Conservation (phyloP, 129 eudicot genomes). For the Flaveria linearis region DNA sequence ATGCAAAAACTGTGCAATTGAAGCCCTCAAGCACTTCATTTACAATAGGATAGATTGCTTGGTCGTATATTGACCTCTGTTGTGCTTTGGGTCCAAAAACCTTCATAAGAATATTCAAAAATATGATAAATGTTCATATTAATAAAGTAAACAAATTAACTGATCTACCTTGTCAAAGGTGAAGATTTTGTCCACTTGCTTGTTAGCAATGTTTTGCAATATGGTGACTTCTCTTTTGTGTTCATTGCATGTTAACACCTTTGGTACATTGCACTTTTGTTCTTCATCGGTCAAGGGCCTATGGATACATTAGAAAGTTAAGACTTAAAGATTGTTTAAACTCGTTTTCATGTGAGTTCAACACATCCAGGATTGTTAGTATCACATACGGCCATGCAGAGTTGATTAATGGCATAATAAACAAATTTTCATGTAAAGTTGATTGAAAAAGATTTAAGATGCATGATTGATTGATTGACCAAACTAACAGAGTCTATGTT, state of each 20-base stretch:
- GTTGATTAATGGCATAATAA: background rate
- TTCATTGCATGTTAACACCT: conserved; percentile 73
- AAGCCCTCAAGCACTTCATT: conserved; percentile 81
- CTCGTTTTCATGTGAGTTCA: background rate
- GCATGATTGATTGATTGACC: no score
- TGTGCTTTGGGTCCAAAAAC: conserved; percentile 95
- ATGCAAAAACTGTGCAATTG: conserved; percentile 89
- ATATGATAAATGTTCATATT: background rate
- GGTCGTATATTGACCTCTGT: conserved; percentile 80
- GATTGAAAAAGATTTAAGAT: no score
- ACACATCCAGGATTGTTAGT: no score
- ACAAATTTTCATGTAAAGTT: no score
- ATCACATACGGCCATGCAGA: background rate
- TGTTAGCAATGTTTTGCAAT: conserved; percentile 55
- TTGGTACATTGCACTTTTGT: conserved; percentile 67
- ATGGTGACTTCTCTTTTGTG: conserved; percentile 66
- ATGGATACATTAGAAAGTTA: background rate
- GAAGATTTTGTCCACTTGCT: conserved; percentile 74
- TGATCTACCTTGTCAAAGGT: conserved; percentile 76
- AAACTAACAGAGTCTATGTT: no score
- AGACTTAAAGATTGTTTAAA: background rate
- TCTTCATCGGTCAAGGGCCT: conserved; percentile 85
- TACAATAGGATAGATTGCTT: conserved; percentile 79
- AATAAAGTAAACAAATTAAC: background rate
- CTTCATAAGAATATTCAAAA: conserved; percentile 25